Percentiles rank a stretch among this genome's conserved stretches.
Conservation (phyloP, 164 flowering plant species). For the Pachysandra terminalis region DNA sequence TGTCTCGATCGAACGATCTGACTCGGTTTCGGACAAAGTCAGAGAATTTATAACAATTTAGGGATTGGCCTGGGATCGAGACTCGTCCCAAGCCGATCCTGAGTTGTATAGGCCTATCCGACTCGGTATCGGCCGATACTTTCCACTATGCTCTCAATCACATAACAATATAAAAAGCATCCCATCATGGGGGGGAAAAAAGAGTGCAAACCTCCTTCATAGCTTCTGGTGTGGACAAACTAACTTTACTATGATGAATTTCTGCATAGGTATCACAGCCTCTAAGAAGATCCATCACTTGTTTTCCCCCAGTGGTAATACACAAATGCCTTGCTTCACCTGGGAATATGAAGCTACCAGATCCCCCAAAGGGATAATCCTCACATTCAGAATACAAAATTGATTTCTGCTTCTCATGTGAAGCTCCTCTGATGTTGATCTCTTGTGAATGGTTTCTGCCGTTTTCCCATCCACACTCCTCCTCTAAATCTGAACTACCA, state of each 20-base stretch:
- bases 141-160: not conserved
- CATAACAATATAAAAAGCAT: too few relatives aligned
- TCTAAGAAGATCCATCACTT: constrained; percentile 30
- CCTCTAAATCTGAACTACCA: constrained; percentile 6
- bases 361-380: constrained; percentile 21
- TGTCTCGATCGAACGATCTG: too few relatives aligned
- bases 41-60: too few relatives aligned
- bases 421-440: constrained; percentile 9
- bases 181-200: not conserved
- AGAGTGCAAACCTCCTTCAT: constrained; percentile 29
- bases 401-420: constrained; percentile 17
- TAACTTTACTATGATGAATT: constrained; percentile 15
- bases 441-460: constrained; percentile 5
- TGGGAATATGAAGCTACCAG: constrained; percentile 46
- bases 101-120: too few relatives aligned
- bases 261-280: constrained; percentile 11
- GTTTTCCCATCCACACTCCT: constrained; percentile 12
- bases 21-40: too few relatives aligned
- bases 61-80: too few relatives aligned
- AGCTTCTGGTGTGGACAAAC: constrained; percentile 11
- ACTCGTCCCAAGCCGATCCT: too few relatives aligned
- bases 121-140: too few relatives aligned
- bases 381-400: constrained; percentile 7
- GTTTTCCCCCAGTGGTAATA: constrained; percentile 40
- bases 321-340: constrained; percentile 43